Conservation (phyloP, 495 filamentous ascomycete species). For the Penicillium antarcticum region DNA sequence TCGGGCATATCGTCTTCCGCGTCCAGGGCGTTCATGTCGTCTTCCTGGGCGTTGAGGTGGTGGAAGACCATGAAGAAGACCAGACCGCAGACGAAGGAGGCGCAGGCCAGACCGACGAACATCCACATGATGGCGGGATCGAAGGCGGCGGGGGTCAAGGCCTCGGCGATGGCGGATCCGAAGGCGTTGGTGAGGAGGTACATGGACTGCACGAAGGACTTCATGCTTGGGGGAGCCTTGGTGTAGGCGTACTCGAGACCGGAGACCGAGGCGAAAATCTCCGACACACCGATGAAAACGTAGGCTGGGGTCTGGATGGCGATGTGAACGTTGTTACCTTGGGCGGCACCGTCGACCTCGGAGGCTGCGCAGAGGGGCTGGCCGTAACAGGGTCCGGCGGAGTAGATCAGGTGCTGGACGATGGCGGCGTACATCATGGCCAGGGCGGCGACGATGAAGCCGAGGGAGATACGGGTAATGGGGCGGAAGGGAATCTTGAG, state of each 20-base stretch:
- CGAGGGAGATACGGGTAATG: slow-evolving; percentile 70
- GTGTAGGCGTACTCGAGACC: slow-evolving; percentile 75
- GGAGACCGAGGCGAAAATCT: slow-evolving; percentile 73
- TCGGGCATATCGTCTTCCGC: slow-evolving; percentile 26
- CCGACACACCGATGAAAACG: slow-evolving; percentile 66
- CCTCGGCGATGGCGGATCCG: slow-evolving; percentile 67
- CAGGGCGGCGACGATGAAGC: slow-evolving; percentile 62
- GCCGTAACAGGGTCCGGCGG: slow-evolving; percentile 49
- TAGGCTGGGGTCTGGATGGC: slow-evolving; percentile 69
- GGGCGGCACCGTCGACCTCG: slow-evolving; percentile 25
- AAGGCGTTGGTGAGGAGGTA: slow-evolving; percentile 73
- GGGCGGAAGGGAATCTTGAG: slow-evolving; percentile 65
- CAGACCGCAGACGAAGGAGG: slow-evolving; percentile 39
- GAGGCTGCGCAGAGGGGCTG: slow-evolving; percentile 33
- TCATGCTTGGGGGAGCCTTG: slow-evolving; percentile 80
- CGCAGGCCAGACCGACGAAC: slow-evolving; percentile 58
- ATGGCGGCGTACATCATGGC: slow-evolving; percentile 66
- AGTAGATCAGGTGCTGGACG: slow-evolving; percentile 71
- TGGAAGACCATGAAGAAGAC: slow-evolving; percentile 45
- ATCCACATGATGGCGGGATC: slow-evolving; percentile 71
- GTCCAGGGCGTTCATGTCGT: slow-evolving; percentile 48
- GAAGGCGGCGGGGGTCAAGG: slow-evolving; percentile 61
- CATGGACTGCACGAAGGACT: slow-evolving; percentile 72
- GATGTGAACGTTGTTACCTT: slow-evolving; percentile 55
- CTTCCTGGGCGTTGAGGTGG: slow-evolving; percentile 43